Evolutionary conservation across 2,329 filamentous ascomycete genomes (phyloP).

Genomic region (Colletotrichum shisoi): DNA sequence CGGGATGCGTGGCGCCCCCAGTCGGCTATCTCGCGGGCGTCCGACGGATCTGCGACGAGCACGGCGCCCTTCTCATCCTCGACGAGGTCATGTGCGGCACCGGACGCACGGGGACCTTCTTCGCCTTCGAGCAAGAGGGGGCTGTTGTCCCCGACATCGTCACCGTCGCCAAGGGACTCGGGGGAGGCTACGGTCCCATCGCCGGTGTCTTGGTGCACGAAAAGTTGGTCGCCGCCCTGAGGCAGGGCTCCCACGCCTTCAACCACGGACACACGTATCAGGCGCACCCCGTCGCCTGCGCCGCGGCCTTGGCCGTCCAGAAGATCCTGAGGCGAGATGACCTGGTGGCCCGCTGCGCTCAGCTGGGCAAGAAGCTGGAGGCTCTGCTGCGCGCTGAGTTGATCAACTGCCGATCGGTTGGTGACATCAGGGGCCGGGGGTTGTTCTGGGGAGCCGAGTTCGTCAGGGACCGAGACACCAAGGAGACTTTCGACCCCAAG

Average conservation of each 20-base stretch:
- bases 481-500: conserved; percentile 48
- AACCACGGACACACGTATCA: conserved; percentile 44
- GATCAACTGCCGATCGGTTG: conserved; percentile 47
- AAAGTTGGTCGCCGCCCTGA: conserved; percentile 59
- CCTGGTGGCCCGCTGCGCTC: conserved; percentile 47
- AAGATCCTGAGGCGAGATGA: conserved; percentile 48
- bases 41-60: conserved; percentile 60
- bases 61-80: conserved; percentile 64
- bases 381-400: conserved; percentile 44
- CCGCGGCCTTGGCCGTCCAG: conserved; percentile 45
- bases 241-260: conserved; percentile 53
- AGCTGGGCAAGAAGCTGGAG: conserved; percentile 47
- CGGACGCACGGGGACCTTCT: conserved; percentile 67
- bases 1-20: conserved; percentile 61
- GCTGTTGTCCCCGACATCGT: conserved; percentile 61
- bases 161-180: conserved; percentile 67
- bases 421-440: conserved; percentile 52
- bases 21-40: conserved; percentile 64
- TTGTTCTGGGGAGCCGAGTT: conserved; percentile 60
- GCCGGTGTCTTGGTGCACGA: conserved; percentile 62
- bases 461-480: conserved; percentile 50
- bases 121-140: conserved; percentile 69
- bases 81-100: conserved; percentile 75
- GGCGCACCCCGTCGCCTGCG: conserved; percentile 44
- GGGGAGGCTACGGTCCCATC: conserved; percentile 64